These are phyloP conservation scores for Achaetomiella virescens DNA, from an alignment of 495 filamentous ascomycete species.

Conservation along the genomic window DNA sequence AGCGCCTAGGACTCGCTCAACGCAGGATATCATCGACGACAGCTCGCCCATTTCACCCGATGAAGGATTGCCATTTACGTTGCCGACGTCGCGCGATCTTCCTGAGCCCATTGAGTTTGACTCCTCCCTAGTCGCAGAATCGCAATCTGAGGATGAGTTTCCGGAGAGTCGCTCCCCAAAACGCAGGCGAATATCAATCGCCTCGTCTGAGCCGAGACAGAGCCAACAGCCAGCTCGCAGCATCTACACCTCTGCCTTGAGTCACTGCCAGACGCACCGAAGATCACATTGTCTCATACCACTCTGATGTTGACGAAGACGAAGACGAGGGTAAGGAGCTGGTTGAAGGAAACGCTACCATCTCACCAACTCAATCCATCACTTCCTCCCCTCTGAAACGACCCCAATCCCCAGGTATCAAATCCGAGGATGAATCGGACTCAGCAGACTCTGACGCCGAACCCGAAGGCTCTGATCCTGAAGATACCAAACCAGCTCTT, in stretches of 20 bases:
- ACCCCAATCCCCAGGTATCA: background rate
- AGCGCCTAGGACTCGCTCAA: constrained; percentile 13
- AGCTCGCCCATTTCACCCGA: constrained; percentile 3
- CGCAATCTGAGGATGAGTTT: constrained; percentile 7
- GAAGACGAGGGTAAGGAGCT: background rate
- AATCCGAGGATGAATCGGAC: background rate
- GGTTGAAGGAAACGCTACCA: constrained; percentile 3
- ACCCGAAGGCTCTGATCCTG: background rate
- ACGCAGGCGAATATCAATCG: constrained; percentile 24
- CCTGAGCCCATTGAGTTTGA: constrained; percentile 33
- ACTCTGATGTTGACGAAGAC: constrained; percentile 9
- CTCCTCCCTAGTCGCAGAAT: constrained; percentile 23
- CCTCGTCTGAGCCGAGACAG: constrained; percentile 12
- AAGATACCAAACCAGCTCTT: background rate
- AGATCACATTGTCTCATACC: constrained; percentile 3
- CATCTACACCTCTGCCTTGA: constrained; percentile 13
- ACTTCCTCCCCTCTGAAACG: background rate
- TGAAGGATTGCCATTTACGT: background rate
- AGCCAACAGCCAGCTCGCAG: constrained; percentile 2
- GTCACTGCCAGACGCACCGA: constrained; percentile 21
- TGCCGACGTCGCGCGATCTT: constrained; percentile 2
- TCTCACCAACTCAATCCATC: background rate
- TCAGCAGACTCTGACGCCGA: background rate
- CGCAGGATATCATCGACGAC: constrained; percentile 29
- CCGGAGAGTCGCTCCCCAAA: constrained; percentile 21